A percentile compares a stretch with the other conserved stretches of the same genome.
These are phyloP conservation scores for Coemansia sp. DNA, from an alignment of 192 early-diverging fungal species.

Conservation along the genomic window DNA sequence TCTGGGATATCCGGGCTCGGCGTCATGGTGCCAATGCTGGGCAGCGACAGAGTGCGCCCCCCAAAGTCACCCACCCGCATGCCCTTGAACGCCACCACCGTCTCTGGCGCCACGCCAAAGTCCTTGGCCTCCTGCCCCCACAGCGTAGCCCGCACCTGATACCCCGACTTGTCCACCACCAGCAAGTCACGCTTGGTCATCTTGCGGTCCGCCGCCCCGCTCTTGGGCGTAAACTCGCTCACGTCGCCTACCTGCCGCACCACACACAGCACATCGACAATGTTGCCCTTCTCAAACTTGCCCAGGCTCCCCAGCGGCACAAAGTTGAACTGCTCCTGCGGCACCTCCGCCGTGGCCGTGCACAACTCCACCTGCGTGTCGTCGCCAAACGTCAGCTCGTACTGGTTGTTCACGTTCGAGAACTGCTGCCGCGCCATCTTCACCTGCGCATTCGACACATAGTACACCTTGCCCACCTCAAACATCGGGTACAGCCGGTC, in stretches of 20 bases:
- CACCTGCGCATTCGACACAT: constrained; percentile 73
- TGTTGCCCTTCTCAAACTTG: constrained; percentile 63
- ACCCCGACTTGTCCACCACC: constrained; percentile 70
- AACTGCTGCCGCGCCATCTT: constrained; percentile 81
- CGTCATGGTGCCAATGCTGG: constrained; percentile 40
- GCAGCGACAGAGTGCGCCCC: constrained; percentile 58
- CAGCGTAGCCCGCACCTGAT: constrained; percentile 69
- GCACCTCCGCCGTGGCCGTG: constrained; percentile 19
- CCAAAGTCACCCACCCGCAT: constrained; percentile 83
- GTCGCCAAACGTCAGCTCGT: constrained; percentile 82
- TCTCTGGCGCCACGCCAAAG: constrained; percentile 47
- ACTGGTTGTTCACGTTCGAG: constrained; percentile 78
- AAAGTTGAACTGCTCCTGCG: constrained; percentile 58
- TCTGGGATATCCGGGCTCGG: constrained; percentile 75
- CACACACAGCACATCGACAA: constrained; percentile 76
- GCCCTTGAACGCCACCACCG: constrained; percentile 81
- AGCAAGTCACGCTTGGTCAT: constrained; percentile 77
- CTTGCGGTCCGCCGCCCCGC: constrained; percentile 11
- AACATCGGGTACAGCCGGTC: constrained; percentile 71
- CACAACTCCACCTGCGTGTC: constrained; percentile 60
- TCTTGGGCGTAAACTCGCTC: constrained; percentile 56
- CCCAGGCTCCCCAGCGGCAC: constrained; percentile 61
- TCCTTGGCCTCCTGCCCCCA: constrained; percentile 80
- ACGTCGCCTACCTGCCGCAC: constrained; percentile 58
- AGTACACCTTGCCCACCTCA: constrained; percentile 77